Base-by-base conservation (phyloP, 1,284 basidiomycete species). In the Peniophora sp. region DNA sequence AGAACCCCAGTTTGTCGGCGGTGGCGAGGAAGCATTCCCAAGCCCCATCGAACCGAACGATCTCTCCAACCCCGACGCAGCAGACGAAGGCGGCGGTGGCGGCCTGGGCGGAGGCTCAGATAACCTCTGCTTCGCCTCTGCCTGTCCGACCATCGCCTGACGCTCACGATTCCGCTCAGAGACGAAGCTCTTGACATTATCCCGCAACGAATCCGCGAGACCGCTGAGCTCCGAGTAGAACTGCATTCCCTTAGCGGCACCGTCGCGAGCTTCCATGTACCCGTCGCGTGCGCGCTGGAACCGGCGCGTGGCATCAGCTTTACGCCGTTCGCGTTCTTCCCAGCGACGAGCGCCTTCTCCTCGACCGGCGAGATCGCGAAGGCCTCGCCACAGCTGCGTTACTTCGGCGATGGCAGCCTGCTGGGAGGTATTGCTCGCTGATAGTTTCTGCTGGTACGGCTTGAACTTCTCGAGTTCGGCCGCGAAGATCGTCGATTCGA, bases 401-500 rank as follows among this genome's bases (percentile, higher is more conserved):
- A 95, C 71, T 55, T 92, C 87, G 49, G 85, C 76, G 11, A 97
- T 61, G 0, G 82, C 74, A 12, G 74, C 64, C 56, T 89, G 81
- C 57, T 96, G 89, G 32, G 89, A 85, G 48, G 86, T 81, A 2
- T 91, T 73, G 0, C 90, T 91, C 1, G 86, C 77, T 2, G 79
- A 71, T 1, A 97, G 72, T 3, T 92, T 81, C 47, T 87, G 81
- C 65, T 97, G 93, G 63, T 92, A 94, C 1, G 94, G 91, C 20
- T 82, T 78, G 73, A 97, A 98, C 69, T 98, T 98, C 66, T 97
- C 95, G 16, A 98, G 79, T 66, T 98, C 95, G 5, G 85, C 79
- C 0, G 92, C 90, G 61, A 98, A 98, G 16, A 98, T 75, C 1
- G 90, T 79, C 0, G 89, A 85, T 59, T 98, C 93, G 3, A 90